phyloP scores from a whole-genome alignment of 2,329 filamentous ascomycete species.

The Chaetomiaceae sp. region DNA sequence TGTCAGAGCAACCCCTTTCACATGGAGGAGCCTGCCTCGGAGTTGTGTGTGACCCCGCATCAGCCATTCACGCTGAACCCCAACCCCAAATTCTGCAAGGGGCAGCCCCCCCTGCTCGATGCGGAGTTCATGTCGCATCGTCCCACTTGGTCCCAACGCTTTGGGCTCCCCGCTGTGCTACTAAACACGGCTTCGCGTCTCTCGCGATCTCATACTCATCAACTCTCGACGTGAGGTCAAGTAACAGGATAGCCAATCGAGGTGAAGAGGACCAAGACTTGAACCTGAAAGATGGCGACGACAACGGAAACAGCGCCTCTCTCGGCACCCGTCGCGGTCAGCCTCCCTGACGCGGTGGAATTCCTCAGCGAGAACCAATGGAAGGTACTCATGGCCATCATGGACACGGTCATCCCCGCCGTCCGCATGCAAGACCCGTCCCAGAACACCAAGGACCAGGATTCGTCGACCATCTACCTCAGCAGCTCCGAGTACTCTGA shows the following conservation, averaged over 20 bases:
- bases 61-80: not conserved
- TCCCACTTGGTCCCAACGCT: not conserved
- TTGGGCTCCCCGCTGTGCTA: not conserved
- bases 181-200: too few relatives aligned
- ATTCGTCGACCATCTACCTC: slow-evolving; percentile 15
- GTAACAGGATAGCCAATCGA: too few relatives aligned
- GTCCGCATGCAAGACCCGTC: slow-evolving; percentile 17
- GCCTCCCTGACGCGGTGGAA: slow-evolving; percentile 5
- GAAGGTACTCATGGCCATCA: slow-evolving; percentile 25
- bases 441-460: slow-evolving; percentile 1
- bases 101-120: not conserved
- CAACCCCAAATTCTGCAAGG: not conserved
- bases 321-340: slow-evolving; percentile 11
- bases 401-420: slow-evolving; percentile 24
- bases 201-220: too few relatives aligned
- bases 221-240: too few relatives aligned
- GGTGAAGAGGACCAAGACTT: too few relatives aligned
- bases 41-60: not conserved
- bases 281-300: slow-evolving; percentile 3
- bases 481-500: slow-evolving; percentile 18
- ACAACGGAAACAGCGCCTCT: slow-evolving; percentile 8
- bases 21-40: slow-evolving; percentile 4
- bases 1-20: not conserved
- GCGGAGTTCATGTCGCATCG: not conserved
- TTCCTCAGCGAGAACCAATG: slow-evolving; percentile 20